A percentile compares a stretch with the other conserved stretches of the same genome.
These are phyloP conservation scores for Alternaria ethzedia DNA, from an alignment of 2,329 filamentous ascomycete species.

Conservation along the genomic window DNA sequence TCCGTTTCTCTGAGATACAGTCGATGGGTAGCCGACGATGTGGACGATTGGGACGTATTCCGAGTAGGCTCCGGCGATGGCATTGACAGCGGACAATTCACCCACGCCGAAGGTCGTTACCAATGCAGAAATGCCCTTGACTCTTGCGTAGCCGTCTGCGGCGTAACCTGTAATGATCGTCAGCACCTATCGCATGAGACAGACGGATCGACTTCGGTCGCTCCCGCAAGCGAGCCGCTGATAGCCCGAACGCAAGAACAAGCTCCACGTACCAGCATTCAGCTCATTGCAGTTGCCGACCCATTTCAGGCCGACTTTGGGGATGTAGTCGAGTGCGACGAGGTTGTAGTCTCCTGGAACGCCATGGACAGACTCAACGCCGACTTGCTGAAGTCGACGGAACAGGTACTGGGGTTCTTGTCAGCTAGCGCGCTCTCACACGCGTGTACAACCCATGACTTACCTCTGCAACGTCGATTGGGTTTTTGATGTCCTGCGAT, in stretches of 20 bases:
- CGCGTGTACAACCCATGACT: conserved; percentile 7
- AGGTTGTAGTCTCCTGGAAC: conserved; percentile 55
- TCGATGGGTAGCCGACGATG: conserved; percentile 56
- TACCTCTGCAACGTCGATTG: conserved; percentile 64
- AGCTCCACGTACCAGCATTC: conserved; percentile 56
- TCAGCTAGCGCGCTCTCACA: conserved; percentile 3
- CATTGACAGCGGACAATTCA: conserved; percentile 57
- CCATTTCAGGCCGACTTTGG: conserved; percentile 62
- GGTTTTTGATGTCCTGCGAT: conserved; percentile 51
- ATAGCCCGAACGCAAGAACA: not conserved
- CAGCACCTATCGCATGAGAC: not conserved
- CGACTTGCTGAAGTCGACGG: conserved; percentile 52
- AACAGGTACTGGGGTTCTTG: conserved; percentile 42
- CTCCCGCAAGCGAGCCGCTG: conserved; percentile 3
- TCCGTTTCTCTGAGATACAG: conserved; percentile 49
- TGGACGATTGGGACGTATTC: conserved; percentile 57
- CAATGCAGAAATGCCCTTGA: conserved; percentile 55
- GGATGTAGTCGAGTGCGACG: conserved; percentile 63
- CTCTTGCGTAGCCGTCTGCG: conserved; percentile 55
- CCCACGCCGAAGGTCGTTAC: conserved; percentile 58
- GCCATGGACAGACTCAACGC: conserved; percentile 55
- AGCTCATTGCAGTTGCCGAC: conserved; percentile 69
- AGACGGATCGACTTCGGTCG: not conserved
- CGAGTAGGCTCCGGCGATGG: conserved; percentile 55
- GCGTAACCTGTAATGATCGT: conserved; percentile 49